Base-by-base conservation (phyloP, 805 yeast genomes). In the Yamadazyma phyllophila region DNA sequence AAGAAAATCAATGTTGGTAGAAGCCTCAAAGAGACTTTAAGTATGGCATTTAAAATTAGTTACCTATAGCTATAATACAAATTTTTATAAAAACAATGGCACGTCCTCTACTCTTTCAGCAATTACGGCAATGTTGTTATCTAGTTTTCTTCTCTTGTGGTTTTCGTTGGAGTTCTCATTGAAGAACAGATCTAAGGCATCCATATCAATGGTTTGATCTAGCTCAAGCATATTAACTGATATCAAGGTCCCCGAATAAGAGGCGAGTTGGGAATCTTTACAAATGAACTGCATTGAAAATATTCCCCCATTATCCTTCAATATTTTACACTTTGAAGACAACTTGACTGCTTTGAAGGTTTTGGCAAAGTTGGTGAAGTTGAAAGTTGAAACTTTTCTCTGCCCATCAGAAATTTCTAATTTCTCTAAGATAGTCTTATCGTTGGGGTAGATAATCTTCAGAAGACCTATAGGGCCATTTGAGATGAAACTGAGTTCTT, bases 401-500 rank as follows among this genome's bases (percentile, higher is more conserved):
- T 17, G 17, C 5, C 46, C 48, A 1, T 62, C 61, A 50, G 52
- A 69, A 1, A 78, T 55, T n/a, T 60, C 71, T 26, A 88, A 59
- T 36, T 82, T 81, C 49, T 85, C 92, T 27, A 89, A 60, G 10
- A 81, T 77, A 2, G 80, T 68, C 53, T 76, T 73, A 39, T 78
- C 85, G 48, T 74, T 76, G 0, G 96, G 96, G 39, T 83, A 73
- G 8, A 76, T 72, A 15, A 88, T 67, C 56, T 84, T 82, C 33
- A 88, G 81, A 42, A 74, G 70, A 0, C 96, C 96, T 38, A 87
- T 73, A n/a, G 82, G 85, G 9, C 92, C 87, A 33, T 73, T 75
- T 0, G 94, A 83, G 4, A 85, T 76, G 43, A 89, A 74, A 20
- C 75, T 69, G 38, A 83, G 61, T 50, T 69, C 73, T 30, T 74